These are phyloP conservation scores for Diaporthe sp. DNA, from an alignment of 2,329 filamentous ascomycete genomes.

Conservation along the genomic window DNA sequence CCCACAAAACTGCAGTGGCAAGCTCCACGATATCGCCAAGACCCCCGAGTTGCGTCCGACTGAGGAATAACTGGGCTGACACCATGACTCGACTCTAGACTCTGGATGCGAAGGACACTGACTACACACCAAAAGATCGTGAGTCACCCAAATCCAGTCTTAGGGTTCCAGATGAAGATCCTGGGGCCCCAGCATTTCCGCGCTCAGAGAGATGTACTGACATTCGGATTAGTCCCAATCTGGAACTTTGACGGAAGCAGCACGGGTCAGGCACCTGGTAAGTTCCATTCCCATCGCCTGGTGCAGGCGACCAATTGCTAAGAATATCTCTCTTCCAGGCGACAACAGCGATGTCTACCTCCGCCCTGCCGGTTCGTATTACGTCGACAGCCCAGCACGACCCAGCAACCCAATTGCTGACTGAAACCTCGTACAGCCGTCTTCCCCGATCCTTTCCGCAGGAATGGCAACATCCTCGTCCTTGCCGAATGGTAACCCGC, in stretches of 20 bases:
- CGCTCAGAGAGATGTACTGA: neutral
- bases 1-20: conserved; percentile 30
- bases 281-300: neutral
- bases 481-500: conserved; percentile 81
- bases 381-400: conserved; percentile 82
- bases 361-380: conserved; percentile 86
- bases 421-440: conserved; percentile 14
- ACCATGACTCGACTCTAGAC: conserved; percentile 55
- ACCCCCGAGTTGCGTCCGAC: conserved; percentile 5
- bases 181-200: neutral
- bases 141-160: neutral
- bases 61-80: conserved; percentile 29
- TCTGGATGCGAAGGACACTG: conserved; percentile 59
- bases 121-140: conserved; percentile 63
- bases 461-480: conserved; percentile 91
- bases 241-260: conserved; percentile 76
- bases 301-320: neutral
- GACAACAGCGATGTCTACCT: conserved; percentile 99
- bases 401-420: conserved; percentile 4
- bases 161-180: neutral
- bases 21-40: conserved; percentile 30
- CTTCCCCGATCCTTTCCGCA: conserved; percentile 76
- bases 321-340: conserved; percentile 57
- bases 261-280: conserved; percentile 73
- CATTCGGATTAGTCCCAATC: neutral